These are phyloP conservation scores for Blastocystis sp. DNA, from an alignment of 352 stramenopile genomes.

Conservation along the genomic window DNA sequence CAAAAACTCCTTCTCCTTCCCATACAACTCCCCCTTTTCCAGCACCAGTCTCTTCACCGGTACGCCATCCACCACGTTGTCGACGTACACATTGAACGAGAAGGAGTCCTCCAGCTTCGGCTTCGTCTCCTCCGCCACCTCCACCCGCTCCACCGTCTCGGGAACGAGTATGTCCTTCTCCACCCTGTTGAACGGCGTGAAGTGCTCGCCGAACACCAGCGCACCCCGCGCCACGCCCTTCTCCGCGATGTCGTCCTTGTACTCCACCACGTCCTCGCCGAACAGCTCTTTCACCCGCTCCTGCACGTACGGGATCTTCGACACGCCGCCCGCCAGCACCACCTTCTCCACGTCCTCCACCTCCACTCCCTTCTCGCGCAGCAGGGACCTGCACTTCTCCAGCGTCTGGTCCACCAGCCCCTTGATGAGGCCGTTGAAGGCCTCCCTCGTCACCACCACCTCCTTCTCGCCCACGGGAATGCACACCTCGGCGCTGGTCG, in stretches of 20 bases:
- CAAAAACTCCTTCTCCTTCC: background rate
- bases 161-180: background rate
- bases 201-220: background rate
- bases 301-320: constrained; percentile 76
- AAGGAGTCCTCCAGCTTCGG: background rate
- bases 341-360: constrained; percentile 73
- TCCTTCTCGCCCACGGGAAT: background rate
- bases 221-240: background rate
- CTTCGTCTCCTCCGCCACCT: background rate
- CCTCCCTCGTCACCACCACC: background rate
- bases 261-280: constrained; percentile 42
- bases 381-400: background rate
- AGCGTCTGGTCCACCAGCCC: background rate
- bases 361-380: background rate
- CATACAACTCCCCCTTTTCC: background rate
- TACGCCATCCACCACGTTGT: background rate
- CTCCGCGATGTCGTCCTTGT: background rate
- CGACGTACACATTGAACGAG: background rate
- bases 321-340: constrained; percentile 76
- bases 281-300: constrained; percentile 75
- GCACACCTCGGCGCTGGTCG: background rate
- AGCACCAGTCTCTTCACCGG: background rate
- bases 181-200: background rate
- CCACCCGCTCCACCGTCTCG: no score
- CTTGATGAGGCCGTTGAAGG: background rate